phyloP scores from a whole-genome alignment of 306 rosid genomes.

The Senna tora region DNA sequence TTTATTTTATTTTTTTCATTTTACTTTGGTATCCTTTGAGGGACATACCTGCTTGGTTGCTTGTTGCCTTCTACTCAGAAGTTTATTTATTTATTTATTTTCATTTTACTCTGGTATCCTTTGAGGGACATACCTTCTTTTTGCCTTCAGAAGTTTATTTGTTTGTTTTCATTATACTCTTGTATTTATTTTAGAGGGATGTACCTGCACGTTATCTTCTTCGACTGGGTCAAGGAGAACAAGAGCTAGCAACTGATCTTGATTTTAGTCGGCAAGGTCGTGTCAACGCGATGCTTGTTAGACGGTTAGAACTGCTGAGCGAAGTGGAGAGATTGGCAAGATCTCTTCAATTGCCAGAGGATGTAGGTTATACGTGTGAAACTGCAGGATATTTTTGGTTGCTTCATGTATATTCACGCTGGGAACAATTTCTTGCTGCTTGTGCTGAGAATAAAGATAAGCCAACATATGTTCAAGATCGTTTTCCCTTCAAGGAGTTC shows the following conservation, averaged over 20 bases:
- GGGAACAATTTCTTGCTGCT: slow-evolving; percentile 93
- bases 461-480: slow-evolving; percentile 72
- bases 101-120: too few species aligned
- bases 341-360: slow-evolving; percentile 95
- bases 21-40: too few species aligned
- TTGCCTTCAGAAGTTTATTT: slow-evolving; percentile 24
- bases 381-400: slow-evolving; percentile 99
- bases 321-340: slow-evolving; percentile 98
- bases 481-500: slow-evolving; percentile 95
- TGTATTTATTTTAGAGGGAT: slow-evolving; percentile 72
- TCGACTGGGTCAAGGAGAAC: slow-evolving; percentile 99
- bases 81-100: too few species aligned
- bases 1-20: too few species aligned
- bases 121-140: too few species aligned
- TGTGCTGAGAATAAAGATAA: slow-evolving; percentile 73
- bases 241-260: slow-evolving; percentile 97
- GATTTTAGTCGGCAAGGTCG: slow-evolving; percentile 99
- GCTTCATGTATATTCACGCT: slow-evolving; percentile 95
- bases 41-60: too few species aligned
- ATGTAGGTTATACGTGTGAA: slow-evolving; percentile 98
- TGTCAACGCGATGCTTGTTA: slow-evolving; percentile 95
- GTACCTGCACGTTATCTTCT: slow-evolving; percentile 99
- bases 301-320: slow-evolving; percentile 82
- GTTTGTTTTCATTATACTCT: slow-evolving; percentile 20
- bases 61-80: too few species aligned